Base-by-base conservation (phyloP, 2,329 filamentous ascomycete species). In the Chaetomium olivaceum region DNA sequence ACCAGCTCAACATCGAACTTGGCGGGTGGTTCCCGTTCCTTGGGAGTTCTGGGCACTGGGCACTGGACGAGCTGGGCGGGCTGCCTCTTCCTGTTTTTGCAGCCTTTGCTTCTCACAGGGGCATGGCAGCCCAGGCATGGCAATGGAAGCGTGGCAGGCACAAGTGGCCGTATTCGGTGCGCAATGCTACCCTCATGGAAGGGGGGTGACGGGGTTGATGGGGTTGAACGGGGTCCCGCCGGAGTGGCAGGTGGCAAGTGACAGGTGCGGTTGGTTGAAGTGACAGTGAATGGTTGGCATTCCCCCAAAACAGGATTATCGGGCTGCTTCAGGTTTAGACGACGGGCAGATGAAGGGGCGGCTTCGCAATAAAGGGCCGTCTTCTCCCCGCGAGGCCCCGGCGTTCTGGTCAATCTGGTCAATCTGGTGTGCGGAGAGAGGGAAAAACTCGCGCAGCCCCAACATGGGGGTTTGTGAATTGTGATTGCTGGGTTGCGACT, bases 401-500 rank as follows among this genome's bases (percentile, higher is more conserved):
- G 57, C 58, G 54, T 58, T 64, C 56, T 64, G 54, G 27, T 29
- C 27, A 29, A 29, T 29, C 27, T 29, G 27, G 27, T 29, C 27
- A 29, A 29, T 64, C 56, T 64, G 54, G 33, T 61, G 66, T 57
- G 63, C 57, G 61, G 56, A 21, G 29, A 50, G 48, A 46, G 29
- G 14, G 56, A 54, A 54, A 56, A 65, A 67, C 64, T 48, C 59
- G 63, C 61, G 62, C 64, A 66, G 19, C 31, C 16, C 65, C 64
- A 48, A 23, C 59, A 62, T 43, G 51, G 51, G 56, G 50, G 36
- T n/a, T 62, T 43, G 50, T 36, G 56, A 43, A 31, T 54, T 54
- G 54, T 23, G 54, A 67, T 63, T 70, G 68, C 64, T 54, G 55
- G 63, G 57, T 52, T 60, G n/a, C 43, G 62, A 68, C 60, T 70